A percentile compares a stretch with the other conserved stretches of the same genome.
Conservation (phyloP, 805 yeast species). For the Ogataea degrootiae region DNA sequence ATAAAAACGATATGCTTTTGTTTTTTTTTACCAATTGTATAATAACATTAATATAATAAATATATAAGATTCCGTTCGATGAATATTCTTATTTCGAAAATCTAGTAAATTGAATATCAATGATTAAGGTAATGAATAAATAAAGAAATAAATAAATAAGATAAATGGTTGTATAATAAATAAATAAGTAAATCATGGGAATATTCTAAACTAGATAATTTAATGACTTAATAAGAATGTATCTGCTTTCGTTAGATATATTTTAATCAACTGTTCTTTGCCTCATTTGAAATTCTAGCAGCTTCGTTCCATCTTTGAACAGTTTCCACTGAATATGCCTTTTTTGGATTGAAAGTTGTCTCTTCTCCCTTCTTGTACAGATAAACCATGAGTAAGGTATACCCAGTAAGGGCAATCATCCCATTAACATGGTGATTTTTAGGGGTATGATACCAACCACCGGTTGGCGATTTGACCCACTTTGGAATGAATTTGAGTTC, state of each 20-base stretch:
- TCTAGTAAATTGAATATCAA: neutral
- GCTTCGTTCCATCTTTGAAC: conserved; percentile 44
- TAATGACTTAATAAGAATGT: neutral
- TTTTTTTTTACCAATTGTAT: neutral
- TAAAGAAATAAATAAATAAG: conserved; percentile 2
- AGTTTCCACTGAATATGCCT: conserved; percentile 34
- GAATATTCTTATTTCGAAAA: too few relatives aligned
- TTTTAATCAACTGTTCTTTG: conserved; percentile 4
- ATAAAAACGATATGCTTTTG: too few relatives aligned
- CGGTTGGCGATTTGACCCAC: conserved; percentile 40
- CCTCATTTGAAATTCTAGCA: conserved; percentile 27
- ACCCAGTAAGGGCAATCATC: conserved; percentile 35
- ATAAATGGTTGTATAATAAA: neutral
- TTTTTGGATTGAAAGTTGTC: conserved; percentile 31
- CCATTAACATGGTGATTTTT: conserved; percentile 45
- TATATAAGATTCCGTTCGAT: neutral
- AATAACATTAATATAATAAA: neutral
- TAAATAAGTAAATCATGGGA: neutral
- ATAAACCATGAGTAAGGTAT: conserved; percentile 29
- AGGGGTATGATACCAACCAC: conserved; percentile 56
- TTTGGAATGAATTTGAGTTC: conserved; percentile 25
- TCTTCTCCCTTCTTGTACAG: conserved; percentile 35
- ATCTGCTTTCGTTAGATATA: conserved; percentile 13
- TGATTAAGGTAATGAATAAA: conserved; percentile 2
- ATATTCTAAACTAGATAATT: too few relatives aligned